Conservation (phyloP, 345 rosid species). For the Hirschfeldia incana region DNA sequence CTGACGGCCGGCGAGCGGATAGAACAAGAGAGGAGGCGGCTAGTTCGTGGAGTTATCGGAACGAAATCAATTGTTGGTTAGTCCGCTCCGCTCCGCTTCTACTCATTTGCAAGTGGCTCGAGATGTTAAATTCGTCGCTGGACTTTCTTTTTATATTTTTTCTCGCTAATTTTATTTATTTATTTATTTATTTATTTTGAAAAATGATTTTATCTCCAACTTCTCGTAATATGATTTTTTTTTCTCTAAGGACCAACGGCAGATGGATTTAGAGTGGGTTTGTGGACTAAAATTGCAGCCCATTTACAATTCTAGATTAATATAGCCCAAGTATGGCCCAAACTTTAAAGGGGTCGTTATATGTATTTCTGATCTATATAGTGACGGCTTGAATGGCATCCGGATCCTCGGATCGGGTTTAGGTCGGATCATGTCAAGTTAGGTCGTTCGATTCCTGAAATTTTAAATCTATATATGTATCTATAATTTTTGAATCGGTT, state of each 20-base stretch:
- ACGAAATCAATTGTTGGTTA: neutral
- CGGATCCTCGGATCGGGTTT: no score
- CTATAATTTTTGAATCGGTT: no score
- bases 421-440: no score
- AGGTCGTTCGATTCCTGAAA: no score
- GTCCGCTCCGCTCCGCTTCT: neutral
- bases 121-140: neutral
- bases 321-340: neutral
- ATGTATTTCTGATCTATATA: neutral
- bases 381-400: no score
- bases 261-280: neutral
- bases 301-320: neutral
- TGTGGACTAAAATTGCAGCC: neutral
- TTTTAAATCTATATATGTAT: no score
- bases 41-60: neutral
- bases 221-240: no score
- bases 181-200: neutral
- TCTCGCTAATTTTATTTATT: neutral
- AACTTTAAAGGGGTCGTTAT: neutral
- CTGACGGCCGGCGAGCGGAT: constrained; percentile 7
- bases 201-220: neutral
- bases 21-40: neutral
- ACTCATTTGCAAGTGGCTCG: neutral
- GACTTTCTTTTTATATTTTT: neutral
- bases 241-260: neutral